phyloP scores from a whole-genome alignment of 371 early-diverging fungal genomes.

The Haplosporangium sp. region DNA sequence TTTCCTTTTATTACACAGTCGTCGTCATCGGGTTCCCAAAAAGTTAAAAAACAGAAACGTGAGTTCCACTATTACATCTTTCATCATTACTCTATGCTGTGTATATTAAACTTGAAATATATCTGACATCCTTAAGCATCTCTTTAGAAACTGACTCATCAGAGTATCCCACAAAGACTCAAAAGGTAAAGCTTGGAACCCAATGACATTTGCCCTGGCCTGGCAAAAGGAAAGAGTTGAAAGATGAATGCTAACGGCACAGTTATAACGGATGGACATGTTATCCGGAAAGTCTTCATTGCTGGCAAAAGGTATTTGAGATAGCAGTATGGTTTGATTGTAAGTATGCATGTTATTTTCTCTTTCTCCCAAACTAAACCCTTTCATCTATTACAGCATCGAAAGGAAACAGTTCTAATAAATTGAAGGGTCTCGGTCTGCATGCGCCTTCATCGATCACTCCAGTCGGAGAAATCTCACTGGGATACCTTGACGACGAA shows the following conservation, averaged over 20 bases:
- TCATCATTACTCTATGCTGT: not conserved
- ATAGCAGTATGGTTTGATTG: not conserved
- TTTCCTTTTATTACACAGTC: not conserved
- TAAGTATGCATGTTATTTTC: too few relatives aligned
- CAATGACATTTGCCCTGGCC: not conserved
- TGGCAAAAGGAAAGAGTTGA: constrained; percentile 2
- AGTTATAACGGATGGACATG: constrained; percentile 1
- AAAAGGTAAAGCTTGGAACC: constrained; percentile 13
- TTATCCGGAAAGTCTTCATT: constrained; percentile 16
- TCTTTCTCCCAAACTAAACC: not conserved
- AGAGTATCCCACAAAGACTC: constrained; percentile 30
- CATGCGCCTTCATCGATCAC: constrained; percentile 28
- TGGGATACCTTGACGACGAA: constrained; percentile 42
- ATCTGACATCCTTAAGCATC: not conserved
- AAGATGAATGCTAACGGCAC: constrained; percentile 1
- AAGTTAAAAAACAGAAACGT: constrained; percentile 45
- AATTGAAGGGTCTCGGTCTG: constrained; percentile 36
- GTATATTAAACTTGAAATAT: not conserved
- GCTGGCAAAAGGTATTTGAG: constrained; percentile 28
- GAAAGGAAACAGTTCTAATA: constrained; percentile 32
- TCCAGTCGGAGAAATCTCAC: constrained; percentile 40
- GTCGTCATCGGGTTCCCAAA: constrained; percentile 21
- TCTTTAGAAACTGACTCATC: constrained; percentile 23
- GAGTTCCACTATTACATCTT: not conserved
- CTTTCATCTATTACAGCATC: constrained; percentile 19